Conservation (phyloP, 2,329 filamentous ascomycete genomes). For the Diaporthe australafricana region DNA sequence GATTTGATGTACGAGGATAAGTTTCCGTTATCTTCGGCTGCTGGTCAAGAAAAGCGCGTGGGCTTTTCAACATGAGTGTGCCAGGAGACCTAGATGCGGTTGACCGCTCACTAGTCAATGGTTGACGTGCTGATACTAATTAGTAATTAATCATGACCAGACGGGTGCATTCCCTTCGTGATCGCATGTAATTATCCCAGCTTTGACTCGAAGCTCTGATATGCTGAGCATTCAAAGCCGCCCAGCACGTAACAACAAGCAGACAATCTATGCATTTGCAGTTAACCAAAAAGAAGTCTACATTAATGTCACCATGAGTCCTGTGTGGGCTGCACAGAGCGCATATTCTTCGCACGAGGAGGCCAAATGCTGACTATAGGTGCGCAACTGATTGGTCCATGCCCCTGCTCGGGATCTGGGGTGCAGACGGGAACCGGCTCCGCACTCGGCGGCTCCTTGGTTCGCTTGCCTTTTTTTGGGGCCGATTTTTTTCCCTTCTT, state of each 20-base stretch:
- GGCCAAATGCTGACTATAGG: conserved; percentile 4
- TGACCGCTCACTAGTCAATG: neutral
- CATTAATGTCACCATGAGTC: neutral
- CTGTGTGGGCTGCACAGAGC: too few species aligned
- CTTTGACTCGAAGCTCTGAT: too few species aligned
- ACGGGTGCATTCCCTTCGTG: too few species aligned
- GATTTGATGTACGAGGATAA: neutral
- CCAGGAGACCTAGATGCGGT: neutral
- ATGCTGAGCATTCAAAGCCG: too few species aligned
- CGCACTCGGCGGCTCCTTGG: conserved; percentile 34
- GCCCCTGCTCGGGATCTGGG: conserved; percentile 22
- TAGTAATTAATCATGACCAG: neutral
- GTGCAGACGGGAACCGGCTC: conserved; percentile 28
- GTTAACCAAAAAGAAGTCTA: too few species aligned
- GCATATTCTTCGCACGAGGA: neutral
- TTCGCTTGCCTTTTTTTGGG: conserved; percentile 29
- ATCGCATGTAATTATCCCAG: too few species aligned
- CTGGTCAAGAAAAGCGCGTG: neutral
- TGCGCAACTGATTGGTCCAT: conserved; percentile 31
- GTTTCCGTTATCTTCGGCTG: neutral
- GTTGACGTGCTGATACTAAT: too few species aligned
- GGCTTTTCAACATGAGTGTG: neutral
- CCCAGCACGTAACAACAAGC: neutral
- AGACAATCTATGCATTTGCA: too few species aligned
- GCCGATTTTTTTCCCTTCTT: conserved; percentile 24